Conservation (phyloP, 2,329 filamentous ascomycete genomes). For the Diaporthe caulivora region DNA sequence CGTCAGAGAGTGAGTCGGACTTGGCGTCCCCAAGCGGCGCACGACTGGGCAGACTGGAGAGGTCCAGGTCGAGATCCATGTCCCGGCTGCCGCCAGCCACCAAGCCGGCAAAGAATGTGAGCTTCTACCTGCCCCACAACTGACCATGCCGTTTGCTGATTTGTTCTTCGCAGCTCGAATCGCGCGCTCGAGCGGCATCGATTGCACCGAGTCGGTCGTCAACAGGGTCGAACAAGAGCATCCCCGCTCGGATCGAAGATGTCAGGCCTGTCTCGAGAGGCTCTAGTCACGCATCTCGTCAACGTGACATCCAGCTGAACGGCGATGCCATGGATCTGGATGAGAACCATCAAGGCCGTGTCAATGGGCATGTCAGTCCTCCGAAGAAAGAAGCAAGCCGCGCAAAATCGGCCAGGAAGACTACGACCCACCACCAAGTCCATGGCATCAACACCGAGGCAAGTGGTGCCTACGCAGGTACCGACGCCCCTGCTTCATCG, state of each 20-base stretch:
- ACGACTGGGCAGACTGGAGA: constrained; percentile 21
- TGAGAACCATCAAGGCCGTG: not conserved
- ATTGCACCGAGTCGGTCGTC: constrained; percentile 23
- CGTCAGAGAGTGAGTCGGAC: not conserved
- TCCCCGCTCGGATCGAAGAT: constrained; percentile 31
- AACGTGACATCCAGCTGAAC: not conserved
- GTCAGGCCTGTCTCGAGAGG: not conserved
- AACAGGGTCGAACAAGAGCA: constrained; percentile 33
- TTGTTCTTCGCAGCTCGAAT: not conserved
- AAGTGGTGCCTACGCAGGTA: not conserved
- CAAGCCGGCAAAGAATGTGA: constrained; percentile 20
- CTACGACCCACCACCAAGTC: not conserved
- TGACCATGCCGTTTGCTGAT: not conserved
- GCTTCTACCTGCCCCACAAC: not conserved
- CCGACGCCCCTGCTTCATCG: not conserved
- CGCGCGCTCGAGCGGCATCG: not conserved
- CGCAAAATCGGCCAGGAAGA: constrained; percentile 1
- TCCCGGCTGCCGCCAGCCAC: constrained; percentile 3
- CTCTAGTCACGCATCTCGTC: not conserved
- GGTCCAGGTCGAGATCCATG: constrained; percentile 38
- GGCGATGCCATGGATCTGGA: not conserved
- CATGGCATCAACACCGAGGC: not conserved
- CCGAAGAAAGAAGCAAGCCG: not conserved
- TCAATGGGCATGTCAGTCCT: not conserved
- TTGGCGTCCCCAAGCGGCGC: constrained; percentile 28